A percentile compares a stretch with the other conserved stretches of the same genome.
Conservation (phyloP, 169 alveolate genomes). For the Plasmodium fragile region DNA sequence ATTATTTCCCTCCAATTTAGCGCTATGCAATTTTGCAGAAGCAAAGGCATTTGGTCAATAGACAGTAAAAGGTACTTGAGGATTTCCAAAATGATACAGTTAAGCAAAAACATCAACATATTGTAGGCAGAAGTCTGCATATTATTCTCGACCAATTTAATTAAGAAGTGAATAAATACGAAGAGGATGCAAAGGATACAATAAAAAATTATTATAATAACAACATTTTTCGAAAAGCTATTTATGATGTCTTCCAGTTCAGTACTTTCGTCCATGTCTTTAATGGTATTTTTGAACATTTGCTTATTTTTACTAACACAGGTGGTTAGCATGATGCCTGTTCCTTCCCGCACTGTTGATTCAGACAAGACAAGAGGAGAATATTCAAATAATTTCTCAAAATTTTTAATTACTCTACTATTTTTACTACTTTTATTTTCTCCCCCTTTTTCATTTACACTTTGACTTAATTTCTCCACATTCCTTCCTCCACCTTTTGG, state of each 20-base stretch:
- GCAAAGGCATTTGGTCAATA: constrained; percentile 58
- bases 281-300: constrained; percentile 43
- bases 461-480: neutral
- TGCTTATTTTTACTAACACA: constrained; percentile 70
- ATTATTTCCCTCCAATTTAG: constrained; percentile 27
- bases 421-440: neutral
- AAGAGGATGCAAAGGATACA: constrained; percentile 63
- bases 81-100: constrained; percentile 33
- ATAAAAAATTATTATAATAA: constrained; percentile 40
- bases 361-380: constrained; percentile 46
- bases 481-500: too few species aligned
- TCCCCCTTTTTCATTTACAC: neutral
- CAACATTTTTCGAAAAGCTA: constrained; percentile 44
- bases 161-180: constrained; percentile 49
- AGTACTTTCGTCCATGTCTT: constrained; percentile 33
- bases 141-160: constrained; percentile 38
- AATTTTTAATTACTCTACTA: neutral
- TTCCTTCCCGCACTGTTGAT: constrained; percentile 22
- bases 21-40: constrained; percentile 62
- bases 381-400: constrained; percentile 2
- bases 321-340: constrained; percentile 49
- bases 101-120: constrained; percentile 45
- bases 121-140: constrained; percentile 63
- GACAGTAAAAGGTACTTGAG: constrained; percentile 34
- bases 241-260: constrained; percentile 35